Conservation (phyloP, 129 eudicot genomes). For the Flaveria linearis region DNA sequence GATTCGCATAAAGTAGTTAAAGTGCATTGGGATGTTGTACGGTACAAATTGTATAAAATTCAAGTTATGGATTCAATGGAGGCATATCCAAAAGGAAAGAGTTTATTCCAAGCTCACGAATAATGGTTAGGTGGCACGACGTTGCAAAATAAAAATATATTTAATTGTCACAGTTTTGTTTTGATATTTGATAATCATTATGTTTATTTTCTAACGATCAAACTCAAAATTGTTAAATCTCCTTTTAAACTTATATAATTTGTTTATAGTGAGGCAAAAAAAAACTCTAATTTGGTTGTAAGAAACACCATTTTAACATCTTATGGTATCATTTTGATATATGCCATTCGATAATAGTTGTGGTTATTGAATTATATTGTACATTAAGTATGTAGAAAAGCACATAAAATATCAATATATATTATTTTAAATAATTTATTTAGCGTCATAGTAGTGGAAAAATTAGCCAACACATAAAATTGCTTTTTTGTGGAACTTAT, state of each 20-base stretch:
- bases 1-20: too few relatives aligned
- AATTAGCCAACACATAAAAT: too few relatives aligned
- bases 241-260: too few relatives aligned
- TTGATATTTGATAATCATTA: background rate
- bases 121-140: conserved; percentile 1
- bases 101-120: conserved; percentile 28
- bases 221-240: too few relatives aligned
- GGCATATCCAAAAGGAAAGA: conserved; percentile 26
- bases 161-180: background rate
- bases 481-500: too few relatives aligned
- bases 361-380: background rate
- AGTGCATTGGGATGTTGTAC: conserved; percentile 23
- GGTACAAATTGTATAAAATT: background rate
- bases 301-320: too few relatives aligned
- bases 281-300: too few relatives aligned
- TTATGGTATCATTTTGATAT: too few relatives aligned
- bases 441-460: too few relatives aligned
- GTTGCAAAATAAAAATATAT: background rate
- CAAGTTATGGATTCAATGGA: background rate
- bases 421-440: background rate
- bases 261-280: too few relatives aligned
- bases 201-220: too few relatives aligned
- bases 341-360: too few relatives aligned
- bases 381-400: background rate
- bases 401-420: background rate